phyloP scores from a whole-genome alignment of 2,329 filamentous ascomycete genomes.

The Sporothrix euskadiensis region DNA sequence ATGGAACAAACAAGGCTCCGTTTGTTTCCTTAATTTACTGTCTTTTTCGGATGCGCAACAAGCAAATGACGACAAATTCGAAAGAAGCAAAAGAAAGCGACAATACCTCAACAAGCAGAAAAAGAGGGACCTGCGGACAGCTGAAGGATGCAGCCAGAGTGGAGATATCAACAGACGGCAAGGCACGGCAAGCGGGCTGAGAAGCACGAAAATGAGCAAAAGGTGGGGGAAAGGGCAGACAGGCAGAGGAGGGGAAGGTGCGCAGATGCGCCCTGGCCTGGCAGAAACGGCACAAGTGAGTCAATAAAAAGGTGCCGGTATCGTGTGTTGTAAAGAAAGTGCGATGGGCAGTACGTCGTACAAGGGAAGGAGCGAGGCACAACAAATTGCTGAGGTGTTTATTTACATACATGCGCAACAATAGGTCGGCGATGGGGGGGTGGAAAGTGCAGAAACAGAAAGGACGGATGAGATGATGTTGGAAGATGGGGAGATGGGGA shows the following conservation, averaged over 20 bases:
- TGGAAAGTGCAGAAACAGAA: background rate
- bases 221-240: conserved; percentile 18
- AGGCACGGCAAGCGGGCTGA: conserved; percentile 18
- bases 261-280: conserved; percentile 10
- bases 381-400: background rate
- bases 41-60: background rate
- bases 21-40: background rate
- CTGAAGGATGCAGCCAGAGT: background rate
- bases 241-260: background rate
- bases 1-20: conserved; percentile 13
- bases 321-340: background rate
- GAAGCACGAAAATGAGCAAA: background rate
- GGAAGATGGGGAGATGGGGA: background rate
- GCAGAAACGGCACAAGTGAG: conserved; percentile 13
- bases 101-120: conserved; percentile 17
- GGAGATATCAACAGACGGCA: conserved; percentile 17
- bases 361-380: background rate
- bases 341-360: background rate
- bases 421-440: background rate
- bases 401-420: background rate
- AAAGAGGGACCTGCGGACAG: conserved; percentile 8
- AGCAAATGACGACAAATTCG: background rate
- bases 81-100: conserved; percentile 5
- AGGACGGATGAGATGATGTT: background rate
- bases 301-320: background rate